phyloP scores from a whole-genome alignment of 106 monocot species.

The Posidonia australis region DNA sequence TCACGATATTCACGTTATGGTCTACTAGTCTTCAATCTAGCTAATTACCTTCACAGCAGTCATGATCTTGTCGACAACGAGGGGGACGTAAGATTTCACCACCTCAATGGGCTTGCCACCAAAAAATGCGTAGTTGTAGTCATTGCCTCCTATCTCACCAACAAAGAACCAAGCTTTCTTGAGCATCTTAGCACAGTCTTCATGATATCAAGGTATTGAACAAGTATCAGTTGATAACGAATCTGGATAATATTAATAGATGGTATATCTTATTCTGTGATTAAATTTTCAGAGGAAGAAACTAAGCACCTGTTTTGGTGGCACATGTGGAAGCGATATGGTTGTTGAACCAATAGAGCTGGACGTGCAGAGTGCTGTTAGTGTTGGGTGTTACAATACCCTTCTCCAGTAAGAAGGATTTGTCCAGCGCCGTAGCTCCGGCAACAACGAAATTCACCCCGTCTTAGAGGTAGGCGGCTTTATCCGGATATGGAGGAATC shows the following conservation, averaged over 20 bases:
- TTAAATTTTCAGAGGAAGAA: no score
- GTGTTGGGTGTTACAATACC: slow-evolving; percentile 11
- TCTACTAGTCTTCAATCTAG: no score
- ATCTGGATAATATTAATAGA: no score
- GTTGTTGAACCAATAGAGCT: slow-evolving; percentile 9
- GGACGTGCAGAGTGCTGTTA: slow-evolving; percentile 13
- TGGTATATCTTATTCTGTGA: no score
- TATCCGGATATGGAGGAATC: slow-evolving; percentile 9
- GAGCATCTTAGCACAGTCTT: no score
- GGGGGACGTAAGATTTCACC: slow-evolving; percentile 10
- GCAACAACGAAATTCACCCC: slow-evolving; percentile 26
- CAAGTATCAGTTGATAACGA: no score
- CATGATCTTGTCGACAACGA: slow-evolving; percentile 11
- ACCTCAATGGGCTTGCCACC: not conserved
- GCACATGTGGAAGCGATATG: slow-evolving; percentile 11
- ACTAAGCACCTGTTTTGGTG: no score
- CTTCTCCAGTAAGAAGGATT: slow-evolving; percentile 2
- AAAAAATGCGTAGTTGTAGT: slow-evolving; percentile 28
- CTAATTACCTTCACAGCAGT: slow-evolving; percentile 9
- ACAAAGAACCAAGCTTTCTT: no score
- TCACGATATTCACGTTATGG: no score
- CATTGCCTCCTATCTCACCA: slow-evolving; percentile 54
- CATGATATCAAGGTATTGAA: no score
- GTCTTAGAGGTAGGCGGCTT: slow-evolving; percentile 1
- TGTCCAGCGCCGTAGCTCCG: slow-evolving; percentile 20